Percentiles rank a stretch among this genome's conserved stretches.
These are phyloP conservation scores for Mycena polygramma DNA, from an alignment of 768 basidiomycete genomes.

Conservation along the genomic window DNA sequence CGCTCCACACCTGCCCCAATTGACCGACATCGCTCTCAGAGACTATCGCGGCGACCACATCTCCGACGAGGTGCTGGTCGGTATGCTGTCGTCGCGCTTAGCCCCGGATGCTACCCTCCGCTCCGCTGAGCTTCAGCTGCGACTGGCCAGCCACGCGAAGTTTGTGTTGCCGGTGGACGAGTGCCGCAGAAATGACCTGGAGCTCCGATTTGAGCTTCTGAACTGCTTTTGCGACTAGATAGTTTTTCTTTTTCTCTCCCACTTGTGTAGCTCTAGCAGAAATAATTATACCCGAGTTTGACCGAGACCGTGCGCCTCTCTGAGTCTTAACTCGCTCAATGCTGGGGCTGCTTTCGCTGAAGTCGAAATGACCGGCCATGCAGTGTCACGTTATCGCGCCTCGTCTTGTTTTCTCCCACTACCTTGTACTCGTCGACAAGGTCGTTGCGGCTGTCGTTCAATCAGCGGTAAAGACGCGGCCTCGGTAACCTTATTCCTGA, in stretches of 20 bases:
- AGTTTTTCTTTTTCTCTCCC: neutral
- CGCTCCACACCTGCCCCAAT: slow-evolving; percentile 5
- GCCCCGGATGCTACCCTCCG: neutral
- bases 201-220: slow-evolving; percentile 20
- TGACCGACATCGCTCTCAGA: slow-evolving; percentile 18
- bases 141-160: slow-evolving; percentile 9
- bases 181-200: neutral
- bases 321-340: neutral
- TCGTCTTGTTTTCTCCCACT: slow-evolving; percentile 13
- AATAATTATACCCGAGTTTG: neutral
- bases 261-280: neutral
- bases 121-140: slow-evolving; percentile 24
- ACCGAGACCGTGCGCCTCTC: neutral
- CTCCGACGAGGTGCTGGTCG: slow-evolving; percentile 12
- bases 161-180: neutral
- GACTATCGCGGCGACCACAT: slow-evolving; percentile 32
- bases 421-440: slow-evolving; percentile 24
- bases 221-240: slow-evolving; percentile 28
- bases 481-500: slow-evolving; percentile 18
- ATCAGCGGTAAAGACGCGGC: too few relatives aligned
- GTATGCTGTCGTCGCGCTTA: slow-evolving; percentile 20
- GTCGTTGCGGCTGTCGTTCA: too few relatives aligned
- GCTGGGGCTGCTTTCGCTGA: neutral
- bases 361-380: neutral
- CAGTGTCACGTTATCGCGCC: slow-evolving; percentile 13